Conservation (phyloP, 176 grass and related monocot species). For the barley (Hordeum vulgare) region DNA sequence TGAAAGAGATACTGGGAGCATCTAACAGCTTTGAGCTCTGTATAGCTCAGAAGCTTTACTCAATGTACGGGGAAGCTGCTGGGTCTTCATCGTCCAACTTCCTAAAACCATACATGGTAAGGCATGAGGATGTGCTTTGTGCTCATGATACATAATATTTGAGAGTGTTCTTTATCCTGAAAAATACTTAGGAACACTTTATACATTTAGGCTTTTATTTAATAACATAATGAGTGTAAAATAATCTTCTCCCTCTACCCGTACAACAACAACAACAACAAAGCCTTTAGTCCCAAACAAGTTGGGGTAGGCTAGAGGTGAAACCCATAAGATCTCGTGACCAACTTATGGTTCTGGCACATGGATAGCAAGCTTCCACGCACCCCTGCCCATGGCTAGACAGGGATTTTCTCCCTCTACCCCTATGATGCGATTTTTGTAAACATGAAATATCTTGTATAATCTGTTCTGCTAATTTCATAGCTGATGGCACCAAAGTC, state of each 20-base stretch:
- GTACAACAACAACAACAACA: too few species aligned
- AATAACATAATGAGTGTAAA: background rate
- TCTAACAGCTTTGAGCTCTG: conserved; percentile 64
- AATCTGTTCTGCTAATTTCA: background rate
- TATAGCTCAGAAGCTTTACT: conserved; percentile 58
- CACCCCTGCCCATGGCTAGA: too few species aligned
- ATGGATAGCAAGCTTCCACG: too few species aligned
- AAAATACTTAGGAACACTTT: background rate
- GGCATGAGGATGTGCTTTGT: conserved; percentile 4
- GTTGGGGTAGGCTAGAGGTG: too few species aligned
- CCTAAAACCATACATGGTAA: conserved; percentile 75
- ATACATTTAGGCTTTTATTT: background rate
- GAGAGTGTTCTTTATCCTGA: background rate
- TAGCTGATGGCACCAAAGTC: conserved; percentile 10
- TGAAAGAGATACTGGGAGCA: conserved; percentile 58
- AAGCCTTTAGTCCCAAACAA: too few species aligned
- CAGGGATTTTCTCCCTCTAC: background rate
- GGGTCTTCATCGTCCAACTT: conserved; percentile 36
- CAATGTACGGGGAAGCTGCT: conserved; percentile 29
- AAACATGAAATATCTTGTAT: background rate
- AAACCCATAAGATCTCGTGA: too few species aligned
- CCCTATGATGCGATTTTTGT: background rate
- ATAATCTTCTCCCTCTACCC: background rate
- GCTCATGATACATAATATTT: background rate
- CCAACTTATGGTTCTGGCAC: too few species aligned